Conservation (phyloP, 306 rosid species). For the Calophaca sinica region DNA sequence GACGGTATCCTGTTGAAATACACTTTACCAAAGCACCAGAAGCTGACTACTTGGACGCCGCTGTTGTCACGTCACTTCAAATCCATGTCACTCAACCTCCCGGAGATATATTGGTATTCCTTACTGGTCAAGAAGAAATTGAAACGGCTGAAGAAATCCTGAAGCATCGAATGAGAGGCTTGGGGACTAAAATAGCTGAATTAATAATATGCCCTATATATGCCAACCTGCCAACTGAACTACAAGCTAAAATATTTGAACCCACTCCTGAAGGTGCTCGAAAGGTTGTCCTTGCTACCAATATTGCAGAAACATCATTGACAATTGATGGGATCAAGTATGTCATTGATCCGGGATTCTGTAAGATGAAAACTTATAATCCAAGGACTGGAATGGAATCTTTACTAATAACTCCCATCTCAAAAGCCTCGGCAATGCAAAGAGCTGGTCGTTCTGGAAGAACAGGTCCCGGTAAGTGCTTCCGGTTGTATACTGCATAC, state of each 20-base stretch:
- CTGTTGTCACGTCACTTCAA: slow-evolving; percentile 84
- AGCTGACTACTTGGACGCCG: slow-evolving; percentile 58
- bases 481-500: slow-evolving; percentile 75
- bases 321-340: too few species aligned
- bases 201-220: slow-evolving; percentile 88
- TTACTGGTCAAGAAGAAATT: too few species aligned
- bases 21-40: slow-evolving; percentile 78
- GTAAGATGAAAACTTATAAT: slow-evolving; percentile 58
- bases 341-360: slow-evolving; percentile 23
- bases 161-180: slow-evolving; percentile 78
- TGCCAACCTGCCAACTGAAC: slow-evolving; percentile 89
- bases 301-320: too few species aligned
- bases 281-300: too few species aligned
- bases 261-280: slow-evolving; percentile 9
- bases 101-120: too few species aligned
- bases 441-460: slow-evolving; percentile 59
- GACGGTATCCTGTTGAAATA: slow-evolving; percentile 89
- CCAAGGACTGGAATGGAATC: slow-evolving; percentile 98
- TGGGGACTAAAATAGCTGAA: slow-evolving; percentile 90
- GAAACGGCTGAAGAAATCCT: slow-evolving; percentile 68
- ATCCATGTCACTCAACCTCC: slow-evolving; percentile 84
- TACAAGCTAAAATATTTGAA: slow-evolving; percentile 90
- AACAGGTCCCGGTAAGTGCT: slow-evolving; percentile 96
- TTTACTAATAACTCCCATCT: slow-evolving; percentile 37
- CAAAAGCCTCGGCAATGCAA: too few species aligned